These are phyloP conservation scores for Sporothrix curviconia DNA, from an alignment of 2,329 filamentous ascomycete species.

Conservation along the genomic window DNA sequence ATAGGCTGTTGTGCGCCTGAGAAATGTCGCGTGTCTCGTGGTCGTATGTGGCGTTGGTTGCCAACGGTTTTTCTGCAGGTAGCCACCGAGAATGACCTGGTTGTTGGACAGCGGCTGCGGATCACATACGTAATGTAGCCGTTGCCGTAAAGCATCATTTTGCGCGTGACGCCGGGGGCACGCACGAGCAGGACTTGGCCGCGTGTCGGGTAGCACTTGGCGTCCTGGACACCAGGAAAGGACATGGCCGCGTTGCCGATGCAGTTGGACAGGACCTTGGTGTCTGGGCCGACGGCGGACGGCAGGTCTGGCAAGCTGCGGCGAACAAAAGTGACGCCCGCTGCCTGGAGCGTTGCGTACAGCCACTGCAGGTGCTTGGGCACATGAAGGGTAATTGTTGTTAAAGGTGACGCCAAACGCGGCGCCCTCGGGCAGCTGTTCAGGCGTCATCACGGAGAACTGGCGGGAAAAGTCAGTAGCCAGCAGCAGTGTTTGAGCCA, in stretches of 20 bases:
- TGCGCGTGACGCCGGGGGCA: constrained; percentile 29
- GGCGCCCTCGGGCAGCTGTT: constrained; percentile 28
- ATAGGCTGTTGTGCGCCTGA: constrained; percentile 30
- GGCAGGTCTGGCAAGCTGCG: constrained; percentile 25
- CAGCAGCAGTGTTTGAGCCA: no score
- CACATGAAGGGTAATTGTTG: constrained; percentile 32
- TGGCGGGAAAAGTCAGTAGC: constrained; percentile 14
- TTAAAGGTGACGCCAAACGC: constrained; percentile 32
- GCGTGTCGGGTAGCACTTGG: constrained; percentile 35
- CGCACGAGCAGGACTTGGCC: constrained; percentile 33
- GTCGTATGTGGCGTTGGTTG: constrained; percentile 30
- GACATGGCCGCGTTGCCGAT: constrained; percentile 25
- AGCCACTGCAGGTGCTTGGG: constrained; percentile 33
- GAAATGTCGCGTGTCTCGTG: constrained; percentile 33
- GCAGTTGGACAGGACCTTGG: constrained; percentile 22
- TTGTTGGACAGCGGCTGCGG: constrained; percentile 31
- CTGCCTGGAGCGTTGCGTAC: constrained; percentile 20
- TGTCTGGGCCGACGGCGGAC: constrained; percentile 24
- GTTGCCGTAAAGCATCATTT: constrained; percentile 34
- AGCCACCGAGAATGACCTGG: constrained; percentile 33
- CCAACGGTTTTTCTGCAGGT: constrained; percentile 31
- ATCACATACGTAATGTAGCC: constrained; percentile 37
- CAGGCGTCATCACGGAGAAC: constrained; percentile 27
- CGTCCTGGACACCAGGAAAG: constrained; percentile 31
- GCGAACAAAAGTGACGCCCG: constrained; percentile 29